A percentile compares a stretch with the other conserved stretches of the same genome.
Evolutionary conservation across 192 early-diverging fungal species (phyloP).

Genomic region (Physocladia obscura): DNA sequence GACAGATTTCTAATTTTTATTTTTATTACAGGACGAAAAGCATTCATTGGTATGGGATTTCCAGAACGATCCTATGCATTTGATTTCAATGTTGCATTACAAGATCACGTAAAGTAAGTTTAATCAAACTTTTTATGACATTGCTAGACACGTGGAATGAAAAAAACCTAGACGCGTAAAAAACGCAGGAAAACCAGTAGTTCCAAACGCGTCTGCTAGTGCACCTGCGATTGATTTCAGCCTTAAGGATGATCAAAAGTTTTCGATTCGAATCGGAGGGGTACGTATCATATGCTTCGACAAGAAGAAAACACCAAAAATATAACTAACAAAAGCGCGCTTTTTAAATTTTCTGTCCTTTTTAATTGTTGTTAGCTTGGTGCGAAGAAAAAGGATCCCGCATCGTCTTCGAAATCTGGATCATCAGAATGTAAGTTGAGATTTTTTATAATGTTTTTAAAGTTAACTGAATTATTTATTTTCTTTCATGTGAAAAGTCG

Average conservation of each 20-base stretch:
- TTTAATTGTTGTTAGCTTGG: neutral
- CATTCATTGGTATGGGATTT: conserved; percentile 85
- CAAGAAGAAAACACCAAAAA: too few species aligned
- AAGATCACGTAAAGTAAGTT: conserved; percentile 73
- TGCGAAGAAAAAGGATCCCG: conserved; percentile 12
- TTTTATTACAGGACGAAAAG: conserved; percentile 60
- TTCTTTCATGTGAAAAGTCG: neutral
- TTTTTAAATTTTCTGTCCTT: neutral
- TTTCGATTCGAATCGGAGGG: conserved; percentile 70
- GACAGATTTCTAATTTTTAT: neutral
- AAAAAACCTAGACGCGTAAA: conserved; percentile 28
- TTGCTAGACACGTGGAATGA: too few species aligned
- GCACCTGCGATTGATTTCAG: conserved; percentile 72
- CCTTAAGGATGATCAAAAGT: conserved; percentile 76
- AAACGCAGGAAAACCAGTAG: conserved; percentile 23
- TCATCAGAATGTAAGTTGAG: conserved; percentile 8
- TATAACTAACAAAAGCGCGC: too few species aligned
- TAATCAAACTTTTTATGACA: too few species aligned
- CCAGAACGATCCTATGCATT: conserved; percentile 77
- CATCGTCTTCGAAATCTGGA: neutral
- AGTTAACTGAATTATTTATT: neutral
- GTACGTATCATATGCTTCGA: conserved; percentile 28
- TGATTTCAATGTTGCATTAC: conserved; percentile 87
- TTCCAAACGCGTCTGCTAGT: neutral
- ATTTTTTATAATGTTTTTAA: too few species aligned